A percentile compares a stretch with the other conserved stretches of the same genome.
These are phyloP conservation scores for Lasiodiplodia gonubiensis DNA, from an alignment of 2,329 filamentous ascomycete genomes.

Conservation along the genomic window DNA sequence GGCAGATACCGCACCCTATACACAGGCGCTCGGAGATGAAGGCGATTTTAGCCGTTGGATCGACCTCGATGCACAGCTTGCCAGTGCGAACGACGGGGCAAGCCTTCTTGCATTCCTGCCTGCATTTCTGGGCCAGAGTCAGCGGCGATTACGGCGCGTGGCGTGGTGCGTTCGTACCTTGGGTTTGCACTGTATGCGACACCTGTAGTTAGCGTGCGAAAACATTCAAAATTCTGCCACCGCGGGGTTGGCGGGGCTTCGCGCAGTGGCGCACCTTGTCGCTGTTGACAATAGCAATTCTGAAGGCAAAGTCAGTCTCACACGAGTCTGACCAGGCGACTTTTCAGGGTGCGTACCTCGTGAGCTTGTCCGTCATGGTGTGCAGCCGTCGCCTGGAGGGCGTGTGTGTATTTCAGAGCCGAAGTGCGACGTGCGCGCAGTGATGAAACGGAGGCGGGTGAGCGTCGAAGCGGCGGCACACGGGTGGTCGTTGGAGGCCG, in stretches of 20 bases:
- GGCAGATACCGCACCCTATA: conserved; percentile 99
- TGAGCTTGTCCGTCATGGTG: conserved; percentile 90
- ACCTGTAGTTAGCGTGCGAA: conserved; percentile 24
- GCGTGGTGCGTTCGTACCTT: conserved; percentile 62
- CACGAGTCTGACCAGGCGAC: neutral
- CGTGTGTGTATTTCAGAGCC: conserved; percentile 14
- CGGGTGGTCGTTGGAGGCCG: conserved; percentile 5
- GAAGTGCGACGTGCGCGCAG: conserved; percentile 12
- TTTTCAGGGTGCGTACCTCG: conserved; percentile 68
- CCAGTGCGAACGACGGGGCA: conserved; percentile 97
- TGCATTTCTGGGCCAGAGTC: conserved; percentile 74
- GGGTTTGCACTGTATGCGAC: conserved; percentile 73
- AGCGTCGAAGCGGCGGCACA: conserved; percentile 23
- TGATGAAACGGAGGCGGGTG: conserved; percentile 16
- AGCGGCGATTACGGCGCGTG: conserved; percentile 5
- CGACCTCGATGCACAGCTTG: conserved; percentile 97
- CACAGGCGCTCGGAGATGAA: conserved; percentile 97
- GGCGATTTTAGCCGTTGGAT: conserved; percentile 85
- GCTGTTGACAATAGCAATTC: conserved; percentile 98
- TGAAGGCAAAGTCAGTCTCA: conserved; percentile 46
- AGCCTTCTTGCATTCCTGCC: conserved; percentile 98
- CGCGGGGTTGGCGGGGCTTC: conserved; percentile 29
- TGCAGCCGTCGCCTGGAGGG: conserved; percentile 2
- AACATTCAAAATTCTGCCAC: conserved; percentile 38
- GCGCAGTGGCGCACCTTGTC: conserved; percentile 76